Conservation (phyloP, 2,329 filamentous ascomycete genomes). For the Pseudogymnoascus sp. region DNA sequence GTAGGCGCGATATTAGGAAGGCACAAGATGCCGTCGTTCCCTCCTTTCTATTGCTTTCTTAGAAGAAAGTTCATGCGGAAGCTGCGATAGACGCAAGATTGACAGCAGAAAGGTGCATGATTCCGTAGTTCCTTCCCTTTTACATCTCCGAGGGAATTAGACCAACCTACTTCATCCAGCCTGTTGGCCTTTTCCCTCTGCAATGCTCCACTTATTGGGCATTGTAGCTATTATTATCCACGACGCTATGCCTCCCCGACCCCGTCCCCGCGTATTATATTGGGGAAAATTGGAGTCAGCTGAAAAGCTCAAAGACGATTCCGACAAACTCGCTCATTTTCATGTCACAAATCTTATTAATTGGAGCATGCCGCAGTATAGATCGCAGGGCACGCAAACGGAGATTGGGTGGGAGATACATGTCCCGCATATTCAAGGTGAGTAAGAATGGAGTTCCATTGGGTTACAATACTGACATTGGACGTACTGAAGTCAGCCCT, state of each 20-base stretch:
- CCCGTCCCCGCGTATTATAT: background rate
- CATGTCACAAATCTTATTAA: background rate
- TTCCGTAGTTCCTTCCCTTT: background rate
- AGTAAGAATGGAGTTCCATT: background rate
- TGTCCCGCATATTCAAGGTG: background rate
- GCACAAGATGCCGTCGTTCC: background rate
- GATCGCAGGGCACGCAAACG: background rate
- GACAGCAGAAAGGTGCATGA: background rate
- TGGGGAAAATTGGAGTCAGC: background rate
- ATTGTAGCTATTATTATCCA: background rate
- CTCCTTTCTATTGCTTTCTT: background rate
- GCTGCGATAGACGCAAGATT: background rate
- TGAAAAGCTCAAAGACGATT: background rate
- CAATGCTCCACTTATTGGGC: background rate
- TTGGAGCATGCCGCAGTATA: background rate
- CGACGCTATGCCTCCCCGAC: background rate
- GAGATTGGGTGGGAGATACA: background rate
- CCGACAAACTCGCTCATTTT: background rate
- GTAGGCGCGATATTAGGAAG: background rate
- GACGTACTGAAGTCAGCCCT: background rate
- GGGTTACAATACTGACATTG: background rate
- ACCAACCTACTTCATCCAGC: background rate
- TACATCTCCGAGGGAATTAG: background rate
- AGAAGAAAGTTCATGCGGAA: background rate
- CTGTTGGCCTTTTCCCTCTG: background rate